Base-by-base conservation (phyloP, 495 filamentous ascomycete species). In the Thermothielavioides terrestris region DNA sequence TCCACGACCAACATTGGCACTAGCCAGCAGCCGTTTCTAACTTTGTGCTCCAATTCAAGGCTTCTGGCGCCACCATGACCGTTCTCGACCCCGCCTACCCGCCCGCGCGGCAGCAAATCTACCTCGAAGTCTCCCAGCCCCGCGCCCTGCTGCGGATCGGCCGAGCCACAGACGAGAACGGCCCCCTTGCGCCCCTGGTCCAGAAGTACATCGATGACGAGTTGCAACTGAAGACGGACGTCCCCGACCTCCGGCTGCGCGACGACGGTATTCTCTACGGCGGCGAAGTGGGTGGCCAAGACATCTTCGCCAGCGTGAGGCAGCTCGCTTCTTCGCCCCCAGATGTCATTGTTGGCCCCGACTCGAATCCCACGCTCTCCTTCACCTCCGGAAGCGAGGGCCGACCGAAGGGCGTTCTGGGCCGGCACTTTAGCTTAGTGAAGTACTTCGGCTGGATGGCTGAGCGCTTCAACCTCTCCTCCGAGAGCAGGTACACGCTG, bases 361-460 rank as follows among this genome's bases (percentile, higher is more conserved):
- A 98, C 62, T 88, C 85, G 9, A 85, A 73, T 3, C 88, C 88
- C 9, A 95, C 88, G 0, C 68, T 96, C 9, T 77, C 71, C 21
- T 96, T 96, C 65, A 96, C 90, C 7, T 87, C 81, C 11, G 90
- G 91, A 2, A 85, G 80, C 4, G 89, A 96, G 70, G 89, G 88
- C 3, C 8, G 88, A 83, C 63, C 63, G 20, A 66, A 66, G 72
- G 90, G 92, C 53, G 90, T 95, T 10, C 77, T 78, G 39, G 91
- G 92, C 1, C 80, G 91, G 15, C 92, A 98, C 70, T 98, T 83
- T 69, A 85, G 80, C 40, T 66, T 96, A 46, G 79, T 89, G 0
- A 85, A 88, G 57, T 98, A 95, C 66, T 89, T 88, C 60, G 77
- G 79, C 14, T 98, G 90, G 91, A 98, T 98, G 92, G 77, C 84